phyloP scores from a whole-genome alignment of 2,329 filamentous ascomycete genomes.

The Botryotinia convoluta region DNA sequence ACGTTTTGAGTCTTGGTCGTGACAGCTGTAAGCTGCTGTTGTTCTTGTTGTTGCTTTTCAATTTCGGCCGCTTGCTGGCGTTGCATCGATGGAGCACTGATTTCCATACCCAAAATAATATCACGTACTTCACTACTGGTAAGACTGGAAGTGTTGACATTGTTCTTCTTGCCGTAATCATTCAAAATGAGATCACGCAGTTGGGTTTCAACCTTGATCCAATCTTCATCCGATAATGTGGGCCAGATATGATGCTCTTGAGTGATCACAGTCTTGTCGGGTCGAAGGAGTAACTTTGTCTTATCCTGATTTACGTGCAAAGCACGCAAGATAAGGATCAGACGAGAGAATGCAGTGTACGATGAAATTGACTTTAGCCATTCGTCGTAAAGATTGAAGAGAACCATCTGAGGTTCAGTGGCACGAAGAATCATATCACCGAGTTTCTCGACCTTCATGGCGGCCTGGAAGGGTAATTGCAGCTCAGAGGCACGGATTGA shows the following conservation, averaged over 20 bases:
- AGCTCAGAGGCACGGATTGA: constrained; percentile 96
- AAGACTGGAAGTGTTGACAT: constrained; percentile 95
- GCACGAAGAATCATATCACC: constrained; percentile 98
- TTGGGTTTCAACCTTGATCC: constrained; percentile 99
- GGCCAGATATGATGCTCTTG: constrained; percentile 99
- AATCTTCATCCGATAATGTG: constrained; percentile 87
- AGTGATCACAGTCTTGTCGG: constrained; percentile 97
- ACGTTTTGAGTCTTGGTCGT: constrained; percentile 98
- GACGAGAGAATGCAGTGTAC: constrained; percentile 95
- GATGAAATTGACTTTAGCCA: constrained; percentile 98
- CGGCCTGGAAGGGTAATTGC: constrained; percentile 96
- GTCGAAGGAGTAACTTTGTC: constrained; percentile 90
- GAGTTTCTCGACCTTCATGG: constrained; percentile 99
- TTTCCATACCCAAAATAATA: constrained; percentile 99
- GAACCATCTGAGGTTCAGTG: constrained; percentile 98
- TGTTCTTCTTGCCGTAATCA: constrained; percentile 99
- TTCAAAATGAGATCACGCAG: constrained; percentile 94
- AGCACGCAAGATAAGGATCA: constrained; percentile 89
- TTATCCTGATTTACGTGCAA: constrained; percentile 98
- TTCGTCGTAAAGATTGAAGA: constrained; percentile 98
- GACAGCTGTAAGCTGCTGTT: constrained; percentile 92
- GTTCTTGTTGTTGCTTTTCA: constrained; percentile 97
- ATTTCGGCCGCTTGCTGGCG: constrained; percentile 97
- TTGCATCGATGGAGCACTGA: constrained; percentile 95
- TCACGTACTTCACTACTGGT: constrained; percentile 97